Conservation (phyloP, 2,329 filamentous ascomycete genomes). For the Fusarium nurragi region DNA sequence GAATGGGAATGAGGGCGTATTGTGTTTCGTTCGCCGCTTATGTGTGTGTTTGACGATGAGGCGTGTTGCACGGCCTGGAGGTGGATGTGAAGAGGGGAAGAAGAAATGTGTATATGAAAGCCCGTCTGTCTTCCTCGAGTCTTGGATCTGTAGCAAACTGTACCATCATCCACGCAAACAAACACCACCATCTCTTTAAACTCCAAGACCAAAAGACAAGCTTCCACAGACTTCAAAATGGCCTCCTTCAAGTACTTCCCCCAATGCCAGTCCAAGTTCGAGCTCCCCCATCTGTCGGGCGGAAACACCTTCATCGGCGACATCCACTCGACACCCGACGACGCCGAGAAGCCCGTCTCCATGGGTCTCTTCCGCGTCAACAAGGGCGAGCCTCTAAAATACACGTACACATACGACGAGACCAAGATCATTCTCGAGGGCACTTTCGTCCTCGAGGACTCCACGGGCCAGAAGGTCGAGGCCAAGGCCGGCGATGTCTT, state of each 20-base stretch:
- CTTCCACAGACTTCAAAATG: slow-evolving; percentile 41
- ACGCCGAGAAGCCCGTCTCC: slow-evolving; percentile 68
- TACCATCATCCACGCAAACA: background rate
- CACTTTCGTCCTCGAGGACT: slow-evolving; percentile 70
- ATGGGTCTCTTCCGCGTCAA: slow-evolving; percentile 74
- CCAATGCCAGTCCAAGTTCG: slow-evolving; percentile 67
- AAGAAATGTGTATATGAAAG: background rate
- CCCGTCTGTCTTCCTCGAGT: background rate
- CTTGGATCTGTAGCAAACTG: background rate
- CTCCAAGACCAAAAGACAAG: background rate
- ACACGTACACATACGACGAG: slow-evolving; percentile 76
- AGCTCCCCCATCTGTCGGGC: slow-evolving; percentile 72
- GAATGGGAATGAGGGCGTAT: slow-evolving; percentile 3
- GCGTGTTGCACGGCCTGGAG: background rate
- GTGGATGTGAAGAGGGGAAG: background rate
- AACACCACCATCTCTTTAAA: background rate
- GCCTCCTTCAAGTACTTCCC: slow-evolving; percentile 61
- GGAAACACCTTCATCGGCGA: slow-evolving; percentile 75
- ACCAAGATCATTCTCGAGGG: slow-evolving; percentile 79
- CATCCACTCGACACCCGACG: slow-evolving; percentile 64
- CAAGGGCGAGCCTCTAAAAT: slow-evolving; percentile 72
- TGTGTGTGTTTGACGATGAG: background rate
- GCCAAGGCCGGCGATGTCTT: slow-evolving; percentile 73
- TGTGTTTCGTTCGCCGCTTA: background rate
- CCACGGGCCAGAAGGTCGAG: slow-evolving; percentile 67